A percentile compares a stretch with the other conserved stretches of the same genome.
Conservation (phyloP, 2,329 filamentous ascomycete species). For the Fusarium agapanthi region DNA sequence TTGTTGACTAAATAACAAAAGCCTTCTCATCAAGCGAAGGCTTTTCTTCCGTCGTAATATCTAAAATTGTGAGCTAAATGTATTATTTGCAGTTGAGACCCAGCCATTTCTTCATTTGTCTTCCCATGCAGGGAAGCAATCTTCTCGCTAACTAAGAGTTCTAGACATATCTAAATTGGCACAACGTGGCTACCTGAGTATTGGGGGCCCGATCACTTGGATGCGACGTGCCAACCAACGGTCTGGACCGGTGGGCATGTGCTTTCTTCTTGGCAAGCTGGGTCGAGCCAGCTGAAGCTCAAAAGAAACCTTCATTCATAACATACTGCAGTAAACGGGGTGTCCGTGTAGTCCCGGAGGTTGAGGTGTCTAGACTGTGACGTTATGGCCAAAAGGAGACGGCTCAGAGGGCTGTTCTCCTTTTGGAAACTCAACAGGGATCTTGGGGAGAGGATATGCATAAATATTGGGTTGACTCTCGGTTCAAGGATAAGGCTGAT, state of each 20-base stretch:
- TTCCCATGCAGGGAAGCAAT: neutral
- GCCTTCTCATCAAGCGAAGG: rapidly evolving
- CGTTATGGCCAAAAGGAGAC: neutral
- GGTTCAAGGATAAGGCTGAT: neutral
- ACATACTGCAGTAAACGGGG: neutral
- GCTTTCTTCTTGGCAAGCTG: neutral
- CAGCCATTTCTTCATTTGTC: too few species aligned
- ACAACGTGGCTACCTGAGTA: neutral
- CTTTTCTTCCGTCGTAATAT: neutral
- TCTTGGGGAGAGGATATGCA: neutral
- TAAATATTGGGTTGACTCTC: neutral
- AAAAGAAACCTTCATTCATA: neutral
- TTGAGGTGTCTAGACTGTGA: neutral
- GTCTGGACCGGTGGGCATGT: neutral
- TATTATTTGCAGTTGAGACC: neutral
- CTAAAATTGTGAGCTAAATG: neutral
- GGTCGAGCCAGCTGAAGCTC: neutral
- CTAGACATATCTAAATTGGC: neutral
- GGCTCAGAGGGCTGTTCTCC: too few species aligned
- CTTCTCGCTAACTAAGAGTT: neutral
- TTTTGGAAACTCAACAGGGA: neutral
- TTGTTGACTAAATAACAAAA: neutral
- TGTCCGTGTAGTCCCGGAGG: neutral
- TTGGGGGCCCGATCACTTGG: too few species aligned
- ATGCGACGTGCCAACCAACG: neutral